Evolutionary conservation across 2,329 filamentous ascomycete species (phyloP).

Genomic region (Penicillium freii): DNA sequence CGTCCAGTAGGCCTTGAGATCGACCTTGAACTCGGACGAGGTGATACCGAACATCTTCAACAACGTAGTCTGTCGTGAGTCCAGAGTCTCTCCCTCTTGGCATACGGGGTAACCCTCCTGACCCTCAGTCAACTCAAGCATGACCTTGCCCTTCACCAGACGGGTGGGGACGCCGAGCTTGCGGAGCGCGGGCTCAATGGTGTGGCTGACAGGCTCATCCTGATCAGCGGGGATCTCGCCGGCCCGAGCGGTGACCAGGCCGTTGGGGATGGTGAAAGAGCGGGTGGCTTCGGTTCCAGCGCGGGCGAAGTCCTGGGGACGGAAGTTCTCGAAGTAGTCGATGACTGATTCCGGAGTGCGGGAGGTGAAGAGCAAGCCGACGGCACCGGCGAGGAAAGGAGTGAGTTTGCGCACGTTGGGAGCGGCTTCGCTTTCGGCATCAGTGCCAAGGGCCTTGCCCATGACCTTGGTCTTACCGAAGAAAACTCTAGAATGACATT

Average conservation of each 20-base stretch:
- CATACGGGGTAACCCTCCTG: conserved; percentile 70
- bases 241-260: conserved; percentile 73
- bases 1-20: conserved; percentile 65
- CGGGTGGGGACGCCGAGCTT: conserved; percentile 86
- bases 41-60: conserved; percentile 92
- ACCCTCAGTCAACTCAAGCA: conserved; percentile 57
- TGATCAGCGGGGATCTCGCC: conserved; percentile 77
- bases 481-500: conserved; percentile 67
- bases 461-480: conserved; percentile 99
- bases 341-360: conserved; percentile 66
- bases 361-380: conserved; percentile 88
- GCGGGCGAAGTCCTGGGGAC: conserved; percentile 84
- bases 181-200: conserved; percentile 83
- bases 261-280: conserved; percentile 75
- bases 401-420: conserved; percentile 71
- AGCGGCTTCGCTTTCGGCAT: conserved; percentile 73
- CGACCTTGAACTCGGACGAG: conserved; percentile 84
- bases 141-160: conserved; percentile 83
- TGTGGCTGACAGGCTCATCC: conserved; percentile 83
- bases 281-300: conserved; percentile 74
- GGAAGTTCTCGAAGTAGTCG: conserved; percentile 69
- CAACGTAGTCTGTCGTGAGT: conserved; percentile 87
- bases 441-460: conserved; percentile 85
- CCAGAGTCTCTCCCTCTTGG: conserved; percentile 77
- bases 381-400: conserved; percentile 71